Evolutionary conservation across 495 filamentous ascomycete genomes (phyloP).

Genomic region (Tetracladium setigerum): DNA sequence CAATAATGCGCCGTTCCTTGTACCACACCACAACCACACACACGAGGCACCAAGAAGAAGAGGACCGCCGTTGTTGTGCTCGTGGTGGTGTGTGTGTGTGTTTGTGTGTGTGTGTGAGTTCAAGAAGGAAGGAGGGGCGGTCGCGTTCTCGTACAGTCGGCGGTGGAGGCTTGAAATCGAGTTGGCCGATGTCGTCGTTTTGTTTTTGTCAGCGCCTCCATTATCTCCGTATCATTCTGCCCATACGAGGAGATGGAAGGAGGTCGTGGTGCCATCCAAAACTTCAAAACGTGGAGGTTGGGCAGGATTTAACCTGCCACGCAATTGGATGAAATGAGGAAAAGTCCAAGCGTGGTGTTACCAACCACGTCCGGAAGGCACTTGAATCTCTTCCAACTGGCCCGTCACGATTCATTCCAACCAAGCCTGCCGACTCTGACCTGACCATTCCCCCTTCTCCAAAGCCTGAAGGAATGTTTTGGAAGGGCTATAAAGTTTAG

Average conservation of each 20-base stretch:
- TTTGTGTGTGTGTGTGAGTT: background rate
- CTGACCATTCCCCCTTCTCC: too few relatives aligned
- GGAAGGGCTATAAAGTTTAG: too few relatives aligned
- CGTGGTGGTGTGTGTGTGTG: background rate
- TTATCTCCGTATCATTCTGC: too few relatives aligned
- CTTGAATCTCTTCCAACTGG: too few relatives aligned
- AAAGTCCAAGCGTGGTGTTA: background rate
- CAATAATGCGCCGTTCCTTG: too few relatives aligned
- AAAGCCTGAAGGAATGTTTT: too few relatives aligned
- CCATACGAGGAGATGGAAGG: too few relatives aligned
- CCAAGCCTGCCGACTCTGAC: too few relatives aligned
- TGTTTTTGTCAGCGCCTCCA: slow-evolving; percentile 2
- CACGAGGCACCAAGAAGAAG: background rate
- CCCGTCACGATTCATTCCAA: too few relatives aligned
- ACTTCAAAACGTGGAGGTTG: slow-evolving; percentile 11
- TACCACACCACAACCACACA: too few relatives aligned
- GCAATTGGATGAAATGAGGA: slow-evolving; percentile 10
- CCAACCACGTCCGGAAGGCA: too few relatives aligned
- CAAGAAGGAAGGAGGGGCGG: background rate
- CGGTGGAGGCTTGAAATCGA: background rate
- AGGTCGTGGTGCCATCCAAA: slow-evolving; percentile 5
- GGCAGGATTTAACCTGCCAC: slow-evolving; percentile 7
- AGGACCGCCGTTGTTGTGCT: background rate
- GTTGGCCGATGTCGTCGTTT: slow-evolving; percentile 13
- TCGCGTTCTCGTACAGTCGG: background rate